Base-by-base conservation (phyloP, 345 rosid species). In the Ricinus communis region DNA sequence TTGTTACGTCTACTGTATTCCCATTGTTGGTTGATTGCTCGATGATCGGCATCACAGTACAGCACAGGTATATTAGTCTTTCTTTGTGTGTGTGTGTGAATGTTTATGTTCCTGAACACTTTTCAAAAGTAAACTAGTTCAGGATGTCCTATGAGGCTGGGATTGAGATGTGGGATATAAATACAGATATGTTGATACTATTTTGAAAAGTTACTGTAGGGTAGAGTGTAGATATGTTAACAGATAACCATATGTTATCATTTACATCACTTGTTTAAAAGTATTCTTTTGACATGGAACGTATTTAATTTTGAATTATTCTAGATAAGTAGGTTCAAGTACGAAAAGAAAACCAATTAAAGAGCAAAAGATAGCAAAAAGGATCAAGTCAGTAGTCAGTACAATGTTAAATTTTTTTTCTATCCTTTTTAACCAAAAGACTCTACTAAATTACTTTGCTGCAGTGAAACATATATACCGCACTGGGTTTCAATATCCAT, bases 21-120 rank as follows among this genome's bases (percentile, higher is more conserved):
- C 87, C 91, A 50, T 69, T 85, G n/a, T 79, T 92, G 68, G 82
- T 95, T 16, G 94, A 95, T 85, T 92, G 97, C 64, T 76, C 96
- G 14, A 81, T 88, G 84, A 83, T 83, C 71, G 99, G 99, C 64
- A 80, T 92, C 76, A 95, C 98, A 47, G 93, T 95, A 57, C 98
- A 91, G 73, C 99, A 95, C 83, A 92, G 97, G 99, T 94, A 64
- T 75, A 19, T 78, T 24, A 45, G 51, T 76, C 69, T n/a, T 51
- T 46, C n/a, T 78, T 73, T 30, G 70, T 30, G 47, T 43, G 30
- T 58, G 33, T 58, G 41, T 61, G 36, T 4, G 43, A 30, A 28
- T 62, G 45, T n/a, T n/a, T n/a, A n/a, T n/a, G n/a, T n/a, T n/a
- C 30, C n/a, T 3, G 14, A 22, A 19, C 71, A 30, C 41, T 40